These are phyloP conservation scores for Millerozyma miso DNA, from an alignment of 805 yeast species.

Conservation along the genomic window DNA sequence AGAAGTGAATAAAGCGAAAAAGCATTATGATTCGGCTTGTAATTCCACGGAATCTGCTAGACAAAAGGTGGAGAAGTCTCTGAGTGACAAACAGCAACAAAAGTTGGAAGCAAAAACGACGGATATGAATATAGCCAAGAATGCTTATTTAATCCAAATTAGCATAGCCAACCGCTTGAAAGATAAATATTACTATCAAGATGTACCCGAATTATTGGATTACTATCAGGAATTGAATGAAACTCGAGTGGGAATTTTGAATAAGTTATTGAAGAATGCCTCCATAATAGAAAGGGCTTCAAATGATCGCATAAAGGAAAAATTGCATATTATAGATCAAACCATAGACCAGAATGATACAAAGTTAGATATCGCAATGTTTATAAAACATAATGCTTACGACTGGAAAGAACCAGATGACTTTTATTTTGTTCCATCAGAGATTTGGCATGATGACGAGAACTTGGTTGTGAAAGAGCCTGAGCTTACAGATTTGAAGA, in stretches of 20 bases:
- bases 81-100: constrained; percentile 46
- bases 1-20: constrained; percentile 62
- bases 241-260: constrained; percentile 65
- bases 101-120: constrained; percentile 58
- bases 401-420: constrained; percentile 86
- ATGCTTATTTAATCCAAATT: constrained; percentile 73
- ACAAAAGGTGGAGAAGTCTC: constrained; percentile 59
- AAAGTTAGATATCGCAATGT: constrained; percentile 80
- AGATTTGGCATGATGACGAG: constrained; percentile 97
- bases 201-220: constrained; percentile 86
- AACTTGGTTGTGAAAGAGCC: constrained; percentile 53
- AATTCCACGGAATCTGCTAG: constrained; percentile 76
- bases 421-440: constrained; percentile 79
- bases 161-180: constrained; percentile 85
- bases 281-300: constrained; percentile 52
- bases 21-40: constrained; percentile 77
- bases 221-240: constrained; percentile 81
- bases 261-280: constrained; percentile 63
- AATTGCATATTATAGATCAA: constrained; percentile 47
- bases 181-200: constrained; percentile 90
- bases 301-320: constrained; percentile 43
- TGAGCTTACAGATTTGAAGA: constrained; percentile 55
- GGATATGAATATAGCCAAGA: constrained; percentile 88
- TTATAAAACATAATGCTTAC: constrained; percentile 74
- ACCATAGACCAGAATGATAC: constrained; percentile 71